phyloP scores from a whole-genome alignment of 148 eudicot species.

The Suaeda aralocaspica region DNA sequence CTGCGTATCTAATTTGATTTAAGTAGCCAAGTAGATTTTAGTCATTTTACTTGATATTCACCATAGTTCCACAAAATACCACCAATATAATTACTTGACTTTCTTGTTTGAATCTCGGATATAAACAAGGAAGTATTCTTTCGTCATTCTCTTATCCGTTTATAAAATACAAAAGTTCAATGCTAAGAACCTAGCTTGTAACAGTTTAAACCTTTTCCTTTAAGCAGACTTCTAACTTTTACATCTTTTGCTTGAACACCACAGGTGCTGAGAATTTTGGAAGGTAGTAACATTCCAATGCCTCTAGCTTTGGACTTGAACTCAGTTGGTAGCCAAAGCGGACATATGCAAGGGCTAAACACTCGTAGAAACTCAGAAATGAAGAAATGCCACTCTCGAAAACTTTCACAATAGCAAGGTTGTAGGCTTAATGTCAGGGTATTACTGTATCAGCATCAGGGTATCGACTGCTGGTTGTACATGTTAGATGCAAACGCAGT shows the following conservation, averaged over 20 bases:
- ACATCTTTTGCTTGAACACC: neutral
- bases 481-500: slow-evolving; percentile 7
- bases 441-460: too few relatives aligned
- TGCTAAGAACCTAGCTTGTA: too few relatives aligned
- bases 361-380: slow-evolving; percentile 34
- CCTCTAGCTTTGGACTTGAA: slow-evolving; percentile 55
- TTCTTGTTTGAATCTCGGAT: too few relatives aligned
- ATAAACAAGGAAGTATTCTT: too few relatives aligned
- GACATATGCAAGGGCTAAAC: slow-evolving; percentile 49
- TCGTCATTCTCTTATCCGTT: too few relatives aligned
- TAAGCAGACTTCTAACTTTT: neutral
- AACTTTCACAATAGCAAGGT: slow-evolving; percentile 50
- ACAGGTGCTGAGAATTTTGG: slow-evolving; percentile 66
- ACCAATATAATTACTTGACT: too few relatives aligned
- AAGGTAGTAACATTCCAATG: slow-evolving; percentile 49
- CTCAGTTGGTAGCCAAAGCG: slow-evolving; percentile 68
- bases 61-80: too few relatives aligned
- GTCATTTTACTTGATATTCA: too few relatives aligned
- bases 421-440: neutral
- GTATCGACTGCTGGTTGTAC: neutral
- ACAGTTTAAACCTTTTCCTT: too few relatives aligned
- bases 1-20: neutral
- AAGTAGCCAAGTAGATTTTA: too few relatives aligned
- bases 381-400: slow-evolving; percentile 61
- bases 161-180: too few relatives aligned